These are phyloP conservation scores for Talaromyces piceae DNA, from an alignment of 2,329 filamentous ascomycete species.

Conservation along the genomic window DNA sequence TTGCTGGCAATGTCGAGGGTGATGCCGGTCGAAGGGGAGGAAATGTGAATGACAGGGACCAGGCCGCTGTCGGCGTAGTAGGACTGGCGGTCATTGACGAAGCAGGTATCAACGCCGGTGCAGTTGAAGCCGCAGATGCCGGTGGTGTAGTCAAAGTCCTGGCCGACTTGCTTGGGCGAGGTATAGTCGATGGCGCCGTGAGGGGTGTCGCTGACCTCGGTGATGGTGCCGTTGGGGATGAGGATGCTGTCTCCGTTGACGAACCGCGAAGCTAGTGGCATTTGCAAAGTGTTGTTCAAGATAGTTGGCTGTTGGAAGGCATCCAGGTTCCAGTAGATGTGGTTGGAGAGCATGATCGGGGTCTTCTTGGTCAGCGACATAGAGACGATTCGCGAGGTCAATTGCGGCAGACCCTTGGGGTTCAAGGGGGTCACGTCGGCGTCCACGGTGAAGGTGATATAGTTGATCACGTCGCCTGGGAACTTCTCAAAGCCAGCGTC, in stretches of 20 bases:
- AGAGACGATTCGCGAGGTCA: constrained; percentile 39
- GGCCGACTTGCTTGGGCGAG: constrained; percentile 68
- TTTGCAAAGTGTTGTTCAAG: constrained; percentile 38
- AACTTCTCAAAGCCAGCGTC: constrained; percentile 39
- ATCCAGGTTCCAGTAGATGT: constrained; percentile 47
- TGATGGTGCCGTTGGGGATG: constrained; percentile 69
- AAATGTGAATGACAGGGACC: constrained; percentile 52
- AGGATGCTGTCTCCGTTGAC: constrained; percentile 52
- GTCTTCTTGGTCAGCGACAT: constrained; percentile 39
- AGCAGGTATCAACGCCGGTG: constrained; percentile 68
- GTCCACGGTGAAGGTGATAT: constrained; percentile 39
- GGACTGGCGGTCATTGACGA: constrained; percentile 38
- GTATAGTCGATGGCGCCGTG: constrained; percentile 55
- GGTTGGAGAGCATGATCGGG: constrained; percentile 45
- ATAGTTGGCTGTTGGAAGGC: constrained; percentile 39
- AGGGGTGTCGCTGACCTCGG: constrained; percentile 64
- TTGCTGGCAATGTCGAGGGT: constrained; percentile 73
- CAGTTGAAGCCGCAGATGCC: constrained; percentile 76
- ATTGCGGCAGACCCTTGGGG: constrained; percentile 34
- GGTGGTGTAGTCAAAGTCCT: constrained; percentile 55
- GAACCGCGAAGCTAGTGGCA: constrained; percentile 40
- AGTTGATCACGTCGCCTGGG: constrained; percentile 41
- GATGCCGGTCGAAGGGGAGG: constrained; percentile 67
- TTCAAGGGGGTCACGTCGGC: constrained; percentile 29
- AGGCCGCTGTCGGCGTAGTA: constrained; percentile 27